Percentiles rank a stretch among this genome's conserved stretches.
Conservation (phyloP, 768 basidiomycete species). For the Calocybe cyanea region DNA sequence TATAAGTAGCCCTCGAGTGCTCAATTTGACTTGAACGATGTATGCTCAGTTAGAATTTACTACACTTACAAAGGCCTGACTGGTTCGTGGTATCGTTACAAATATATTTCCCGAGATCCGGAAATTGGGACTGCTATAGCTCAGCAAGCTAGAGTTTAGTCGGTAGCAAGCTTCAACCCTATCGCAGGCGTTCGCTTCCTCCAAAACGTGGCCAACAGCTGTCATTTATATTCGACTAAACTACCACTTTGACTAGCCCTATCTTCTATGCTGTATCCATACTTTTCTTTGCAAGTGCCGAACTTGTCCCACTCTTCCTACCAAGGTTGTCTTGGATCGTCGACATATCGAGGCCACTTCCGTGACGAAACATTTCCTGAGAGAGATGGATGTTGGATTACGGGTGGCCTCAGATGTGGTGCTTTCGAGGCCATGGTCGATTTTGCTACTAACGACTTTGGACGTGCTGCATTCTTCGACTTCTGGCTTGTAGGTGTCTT, state of each 20-base stretch:
- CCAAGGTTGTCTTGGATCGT: conserved; percentile 45
- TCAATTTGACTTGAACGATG: no score
- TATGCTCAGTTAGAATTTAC: no score
- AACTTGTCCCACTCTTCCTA: conserved; percentile 51
- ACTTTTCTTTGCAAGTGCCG: conserved; percentile 48
- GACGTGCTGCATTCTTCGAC: conserved; percentile 55
- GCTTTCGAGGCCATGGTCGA: conserved; percentile 63
- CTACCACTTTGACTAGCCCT: conserved; percentile 33
- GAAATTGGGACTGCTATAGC: no score
- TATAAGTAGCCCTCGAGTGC: no score
- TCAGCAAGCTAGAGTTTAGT: no score
- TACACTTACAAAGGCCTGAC: no score
- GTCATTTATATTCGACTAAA: not conserved
- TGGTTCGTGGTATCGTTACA: no score
- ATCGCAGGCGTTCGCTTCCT: no score
- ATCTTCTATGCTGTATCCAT: conserved; percentile 57
- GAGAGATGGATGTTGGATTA: conserved; percentile 65
- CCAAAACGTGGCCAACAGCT: no score
- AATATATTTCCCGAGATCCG: no score
- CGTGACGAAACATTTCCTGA: conserved; percentile 45
- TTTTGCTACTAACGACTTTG: conserved; percentile 54
- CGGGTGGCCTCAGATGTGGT: conserved; percentile 57
- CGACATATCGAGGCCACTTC: conserved; percentile 45
- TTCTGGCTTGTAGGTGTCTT: conserved; percentile 51
- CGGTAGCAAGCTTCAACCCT: no score